Conservation (phyloP, 1,139 yeast genomes). For the Taphrina wiesneri region DNA sequence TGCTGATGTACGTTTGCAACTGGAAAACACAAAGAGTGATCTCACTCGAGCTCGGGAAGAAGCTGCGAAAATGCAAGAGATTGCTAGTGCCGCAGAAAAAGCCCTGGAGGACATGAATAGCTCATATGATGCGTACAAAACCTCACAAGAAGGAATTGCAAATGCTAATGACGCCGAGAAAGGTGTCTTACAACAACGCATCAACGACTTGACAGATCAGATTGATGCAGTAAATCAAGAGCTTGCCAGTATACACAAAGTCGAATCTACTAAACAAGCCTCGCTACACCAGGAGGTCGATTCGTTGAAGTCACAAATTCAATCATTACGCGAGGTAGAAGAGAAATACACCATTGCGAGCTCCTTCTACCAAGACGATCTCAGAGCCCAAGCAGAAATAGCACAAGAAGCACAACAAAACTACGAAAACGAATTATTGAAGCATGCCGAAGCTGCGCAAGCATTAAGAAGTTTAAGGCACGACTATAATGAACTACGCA, state of each 20-base stretch:
- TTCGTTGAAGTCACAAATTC: slow-evolving; percentile 50
- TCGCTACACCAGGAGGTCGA: slow-evolving; percentile 42
- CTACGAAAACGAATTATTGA: slow-evolving; percentile 60
- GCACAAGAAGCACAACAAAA: slow-evolving; percentile 58
- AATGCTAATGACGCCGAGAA: slow-evolving; percentile 40
- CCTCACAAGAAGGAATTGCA: slow-evolving; percentile 46
- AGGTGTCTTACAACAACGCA: slow-evolving; percentile 23
- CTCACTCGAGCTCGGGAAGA: slow-evolving; percentile 54
- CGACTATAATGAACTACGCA: slow-evolving; percentile 49
- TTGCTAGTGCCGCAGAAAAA: slow-evolving; percentile 55
- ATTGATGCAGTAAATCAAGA: slow-evolving; percentile 47
- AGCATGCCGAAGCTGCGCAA: slow-evolving; percentile 58
- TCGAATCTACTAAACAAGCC: slow-evolving; percentile 42
- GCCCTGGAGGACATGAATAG: slow-evolving; percentile 51
- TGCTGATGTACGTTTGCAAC: slow-evolving; percentile 47
- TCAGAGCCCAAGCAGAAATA: slow-evolving; percentile 55
- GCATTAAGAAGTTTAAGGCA: slow-evolving; percentile 53
- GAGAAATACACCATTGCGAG: slow-evolving; percentile 41
- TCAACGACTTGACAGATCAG: slow-evolving; percentile 33
- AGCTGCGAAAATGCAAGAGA: slow-evolving; percentile 54
- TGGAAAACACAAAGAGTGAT: slow-evolving; percentile 52
- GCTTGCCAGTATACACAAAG: slow-evolving; percentile 44
- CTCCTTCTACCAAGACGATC: slow-evolving; percentile 49
- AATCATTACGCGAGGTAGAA: slow-evolving; percentile 52
- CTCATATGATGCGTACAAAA: slow-evolving; percentile 51